A percentile compares a stretch with the other conserved stretches of the same genome.
These are phyloP conservation scores for Phytophthora brassicae DNA, from an alignment of 352 stramenopile genomes.

Conservation along the genomic window DNA sequence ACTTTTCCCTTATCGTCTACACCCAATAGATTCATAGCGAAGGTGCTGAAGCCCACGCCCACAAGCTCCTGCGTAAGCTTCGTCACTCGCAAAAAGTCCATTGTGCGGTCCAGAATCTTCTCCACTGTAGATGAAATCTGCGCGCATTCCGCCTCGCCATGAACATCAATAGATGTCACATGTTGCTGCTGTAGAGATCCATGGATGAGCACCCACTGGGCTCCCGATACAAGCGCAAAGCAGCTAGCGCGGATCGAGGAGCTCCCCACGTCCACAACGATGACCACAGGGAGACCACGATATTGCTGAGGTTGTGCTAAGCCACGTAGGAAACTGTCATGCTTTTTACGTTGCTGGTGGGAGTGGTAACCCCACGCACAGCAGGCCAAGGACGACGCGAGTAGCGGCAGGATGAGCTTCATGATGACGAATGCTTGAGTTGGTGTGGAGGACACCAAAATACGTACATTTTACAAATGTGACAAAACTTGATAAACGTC, in stretches of 20 bases:
- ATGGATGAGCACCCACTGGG: slow-evolving; percentile 63
- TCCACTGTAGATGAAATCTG: slow-evolving; percentile 56
- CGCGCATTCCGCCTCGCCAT: slow-evolving; percentile 60
- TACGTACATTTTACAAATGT: too few species aligned
- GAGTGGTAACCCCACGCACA: slow-evolving; percentile 28
- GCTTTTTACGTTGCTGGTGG: slow-evolving; percentile 27
- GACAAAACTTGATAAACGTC: too few species aligned
- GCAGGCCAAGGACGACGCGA: slow-evolving; percentile 26
- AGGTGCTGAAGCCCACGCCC: slow-evolving; percentile 91
- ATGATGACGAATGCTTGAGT: too few species aligned
- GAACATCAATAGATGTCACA: slow-evolving; percentile 41
- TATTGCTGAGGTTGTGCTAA: slow-evolving; percentile 46
- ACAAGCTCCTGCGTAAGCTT: slow-evolving; percentile 48
- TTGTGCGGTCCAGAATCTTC: slow-evolving; percentile 42
- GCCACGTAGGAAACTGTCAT: slow-evolving; percentile 27
- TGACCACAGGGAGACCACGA: slow-evolving; percentile 43
- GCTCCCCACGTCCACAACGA: slow-evolving; percentile 93
- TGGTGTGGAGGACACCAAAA: too few species aligned
- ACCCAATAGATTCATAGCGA: slow-evolving; percentile 94
- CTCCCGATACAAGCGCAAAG: slow-evolving; percentile 57
- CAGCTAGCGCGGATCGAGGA: slow-evolving; percentile 91
- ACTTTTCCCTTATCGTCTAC: slow-evolving; percentile 68
- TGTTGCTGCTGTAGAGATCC: slow-evolving; percentile 71
- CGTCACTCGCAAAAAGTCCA: slow-evolving; percentile 53
- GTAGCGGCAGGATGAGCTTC: slow-evolving; percentile 31